These are phyloP conservation scores for Porogramme epimiltina DNA, from an alignment of 1,284 basidiomycete genomes.

Conservation along the genomic window DNA sequence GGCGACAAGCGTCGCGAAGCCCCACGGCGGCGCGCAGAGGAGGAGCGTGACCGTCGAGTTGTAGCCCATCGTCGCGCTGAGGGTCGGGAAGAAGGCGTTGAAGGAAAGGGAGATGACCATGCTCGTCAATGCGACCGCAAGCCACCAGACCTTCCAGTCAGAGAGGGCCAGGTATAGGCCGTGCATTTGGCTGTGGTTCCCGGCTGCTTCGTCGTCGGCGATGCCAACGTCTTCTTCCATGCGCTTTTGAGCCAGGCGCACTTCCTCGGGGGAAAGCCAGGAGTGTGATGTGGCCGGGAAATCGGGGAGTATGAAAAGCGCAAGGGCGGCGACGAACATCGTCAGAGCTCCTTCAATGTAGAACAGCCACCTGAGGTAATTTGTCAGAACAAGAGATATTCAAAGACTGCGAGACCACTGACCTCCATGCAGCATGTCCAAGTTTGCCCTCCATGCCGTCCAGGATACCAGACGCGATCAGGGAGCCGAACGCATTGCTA, in stretches of 20 bases:
- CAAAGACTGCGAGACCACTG: slow-evolving; percentile 6
- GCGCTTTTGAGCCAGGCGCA: slow-evolving; percentile 65
- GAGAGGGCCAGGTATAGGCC: slow-evolving; percentile 61
- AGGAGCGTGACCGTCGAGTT: slow-evolving; percentile 65
- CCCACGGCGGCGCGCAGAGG: slow-evolving; percentile 79
- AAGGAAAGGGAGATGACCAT: slow-evolving; percentile 68
- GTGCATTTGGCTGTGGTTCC: slow-evolving; percentile 35
- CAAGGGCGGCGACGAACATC: slow-evolving; percentile 58
- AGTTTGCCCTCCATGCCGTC: slow-evolving; percentile 68
- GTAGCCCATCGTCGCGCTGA: slow-evolving; percentile 71
- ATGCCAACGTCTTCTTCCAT: slow-evolving; percentile 73
- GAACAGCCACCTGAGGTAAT: slow-evolving; percentile 67
- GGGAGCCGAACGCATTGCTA: slow-evolving; percentile 81
- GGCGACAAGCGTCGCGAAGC: slow-evolving; percentile 61
- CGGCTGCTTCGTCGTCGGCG: slow-evolving; percentile 43
- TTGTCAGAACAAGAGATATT: neutral
- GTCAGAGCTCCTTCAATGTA: slow-evolving; percentile 74
- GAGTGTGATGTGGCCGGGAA: slow-evolving; percentile 59
- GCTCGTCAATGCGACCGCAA: slow-evolving; percentile 57
- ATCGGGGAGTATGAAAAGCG: slow-evolving; percentile 77
- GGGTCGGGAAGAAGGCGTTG: slow-evolving; percentile 75
- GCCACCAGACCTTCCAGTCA: slow-evolving; percentile 78
- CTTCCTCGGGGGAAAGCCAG: slow-evolving; percentile 67
- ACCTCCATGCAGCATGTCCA: slow-evolving; percentile 79
- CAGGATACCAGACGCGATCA: slow-evolving; percentile 78